These are phyloP conservation scores for Sporothrix humicola DNA, from an alignment of 2,329 filamentous ascomycete species.

Conservation along the genomic window DNA sequence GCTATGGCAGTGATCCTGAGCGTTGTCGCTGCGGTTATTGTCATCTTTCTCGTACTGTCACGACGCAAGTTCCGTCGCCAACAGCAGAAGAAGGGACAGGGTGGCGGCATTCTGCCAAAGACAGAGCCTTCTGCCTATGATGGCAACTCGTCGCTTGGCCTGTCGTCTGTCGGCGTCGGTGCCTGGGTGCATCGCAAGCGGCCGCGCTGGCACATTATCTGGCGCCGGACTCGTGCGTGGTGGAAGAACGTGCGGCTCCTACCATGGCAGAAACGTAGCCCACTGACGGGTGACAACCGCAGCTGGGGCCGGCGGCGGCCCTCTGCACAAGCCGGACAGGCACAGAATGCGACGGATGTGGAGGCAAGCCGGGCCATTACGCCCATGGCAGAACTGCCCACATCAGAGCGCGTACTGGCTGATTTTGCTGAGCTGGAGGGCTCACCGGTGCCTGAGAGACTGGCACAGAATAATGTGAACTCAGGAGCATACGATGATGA, in stretches of 20 bases:
- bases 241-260: background rate
- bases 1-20: conserved; percentile 22
- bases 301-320: background rate
- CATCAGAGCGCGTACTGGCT: background rate
- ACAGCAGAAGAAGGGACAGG: background rate
- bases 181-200: conserved; percentile 27
- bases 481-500: background rate
- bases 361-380: background rate
- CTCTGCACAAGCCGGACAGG: background rate
- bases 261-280: background rate
- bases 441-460: background rate
- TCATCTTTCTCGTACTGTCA: background rate
- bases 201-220: background rate
- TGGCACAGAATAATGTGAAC: background rate
- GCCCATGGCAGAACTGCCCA: conserved; percentile 17
- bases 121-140: background rate
- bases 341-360: background rate
- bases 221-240: conserved; percentile 16
- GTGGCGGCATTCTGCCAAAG: background rate
- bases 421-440: conserved; percentile 21
- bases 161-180: conserved; percentile 32
- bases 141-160: background rate
- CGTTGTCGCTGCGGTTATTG: background rate
- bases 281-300: conserved; percentile 11
- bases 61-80: conserved; percentile 5